Evolutionary conservation across 1,284 basidiomycete genomes (phyloP), one percentile per base, ranked within the genome.

Genomic region (Pseudozyma flocculosa): DNA sequence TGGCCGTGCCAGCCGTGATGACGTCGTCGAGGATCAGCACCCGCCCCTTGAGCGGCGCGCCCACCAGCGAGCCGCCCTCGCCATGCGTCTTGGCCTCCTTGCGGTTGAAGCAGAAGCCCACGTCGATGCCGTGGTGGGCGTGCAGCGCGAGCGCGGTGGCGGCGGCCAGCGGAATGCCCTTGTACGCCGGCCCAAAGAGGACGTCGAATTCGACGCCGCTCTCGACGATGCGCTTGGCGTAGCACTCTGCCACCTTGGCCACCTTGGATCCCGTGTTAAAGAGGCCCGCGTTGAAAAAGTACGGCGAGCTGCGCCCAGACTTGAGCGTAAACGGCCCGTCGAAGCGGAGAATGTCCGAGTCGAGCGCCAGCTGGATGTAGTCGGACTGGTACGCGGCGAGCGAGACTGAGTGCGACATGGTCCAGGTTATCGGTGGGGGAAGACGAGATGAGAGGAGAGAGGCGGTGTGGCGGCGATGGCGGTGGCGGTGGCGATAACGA

Each of bases 71-170:
- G 1, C 94, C 95, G n/a, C 95, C 94, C 79, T 98, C 94, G 8
- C 94, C 94, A 74, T 98, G 93, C 58, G 89, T 88, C 80, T 98
- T 98, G 41, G 84, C 87, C 79, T 98, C 95, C 80, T 98, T 98
- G 39, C 94, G 84, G 78, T 97, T 93, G 76, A 93, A 96, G 32
- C 88, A 88, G 70, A 90, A 90, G 0, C 88, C 88, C 26, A 92
- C 85, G 42, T 86, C 82, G 43, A 86, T 82, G 3, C 82, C 80
- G 72, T 90, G 83, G 52, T 85, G 82, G 53, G 85, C 81, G 17
- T 77, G 71, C 32, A 98, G 83, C 29, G 88, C 83, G 23, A 95
- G 83, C 2, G 89, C 84, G 1, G 93, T 92, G 42, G 89, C 86
- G 0, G 94, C 89, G 0, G 92, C 93, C 43, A 99, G 86, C 0